Conservation (phyloP, 1,284 basidiomycete species). For the Cystobasidiaceae sp. region DNA sequence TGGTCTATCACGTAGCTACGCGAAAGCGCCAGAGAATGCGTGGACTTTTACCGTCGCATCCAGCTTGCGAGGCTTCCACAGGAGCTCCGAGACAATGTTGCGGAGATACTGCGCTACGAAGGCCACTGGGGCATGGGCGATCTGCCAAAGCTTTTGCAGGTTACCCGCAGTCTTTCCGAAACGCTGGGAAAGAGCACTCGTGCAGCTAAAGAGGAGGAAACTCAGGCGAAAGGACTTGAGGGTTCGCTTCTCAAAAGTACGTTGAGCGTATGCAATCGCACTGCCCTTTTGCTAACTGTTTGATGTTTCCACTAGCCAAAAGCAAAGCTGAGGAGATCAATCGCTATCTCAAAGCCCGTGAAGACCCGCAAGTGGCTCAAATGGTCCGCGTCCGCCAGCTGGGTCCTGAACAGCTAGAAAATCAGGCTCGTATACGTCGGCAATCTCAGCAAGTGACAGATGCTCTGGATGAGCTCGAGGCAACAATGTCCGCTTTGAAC, state of each 20-base stretch:
- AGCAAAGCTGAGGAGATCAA: slow-evolving; percentile 66
- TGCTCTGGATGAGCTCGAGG: slow-evolving; percentile 70
- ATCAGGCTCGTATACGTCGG: slow-evolving; percentile 66
- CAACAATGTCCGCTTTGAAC: slow-evolving; percentile 63
- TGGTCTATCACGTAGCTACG: slow-evolving; percentile 43
- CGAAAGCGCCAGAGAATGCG: slow-evolving; percentile 41
- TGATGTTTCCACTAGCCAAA: slow-evolving; percentile 52
- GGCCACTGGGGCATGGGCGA: slow-evolving; percentile 48
- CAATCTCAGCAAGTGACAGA: slow-evolving; percentile 58
- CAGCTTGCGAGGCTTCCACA: slow-evolving; percentile 32
- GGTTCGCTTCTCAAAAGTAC: slow-evolving; percentile 50
- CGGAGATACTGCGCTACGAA: slow-evolving; percentile 31
- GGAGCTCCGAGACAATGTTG: slow-evolving; percentile 15
- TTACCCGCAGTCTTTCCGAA: slow-evolving; percentile 41
- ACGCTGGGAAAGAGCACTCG: slow-evolving; percentile 41
- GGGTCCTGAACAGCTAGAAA: slow-evolving; percentile 81
- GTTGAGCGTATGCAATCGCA: slow-evolving; percentile 10
- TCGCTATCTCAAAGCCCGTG: slow-evolving; percentile 66
- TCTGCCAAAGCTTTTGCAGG: slow-evolving; percentile 39
- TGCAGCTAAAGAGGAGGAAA: slow-evolving; percentile 44
- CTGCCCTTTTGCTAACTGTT: not conserved
- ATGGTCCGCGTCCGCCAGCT: slow-evolving; percentile 73
- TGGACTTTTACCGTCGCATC: slow-evolving; percentile 40
- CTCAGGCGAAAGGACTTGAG: slow-evolving; percentile 49
- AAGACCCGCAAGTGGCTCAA: slow-evolving; percentile 70